phyloP scores from a whole-genome alignment of 2,329 filamentous ascomycete genomes.

The Byssoonygena ceratinophila region DNA sequence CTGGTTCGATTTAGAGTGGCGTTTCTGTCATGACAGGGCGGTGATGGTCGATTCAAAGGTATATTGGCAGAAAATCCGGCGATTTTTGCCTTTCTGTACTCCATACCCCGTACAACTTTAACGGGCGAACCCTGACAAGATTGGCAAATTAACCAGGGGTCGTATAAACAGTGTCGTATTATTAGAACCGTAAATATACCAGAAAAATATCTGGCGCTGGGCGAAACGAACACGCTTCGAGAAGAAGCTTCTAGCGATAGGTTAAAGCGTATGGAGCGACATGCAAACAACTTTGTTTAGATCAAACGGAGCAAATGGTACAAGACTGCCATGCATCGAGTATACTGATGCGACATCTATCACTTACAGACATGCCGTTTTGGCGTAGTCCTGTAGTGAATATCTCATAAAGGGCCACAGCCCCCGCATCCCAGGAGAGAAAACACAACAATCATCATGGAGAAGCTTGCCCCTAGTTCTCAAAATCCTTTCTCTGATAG shows the following conservation, averaged over 20 bases:
- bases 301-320: background rate
- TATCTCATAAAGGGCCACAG: conserved; percentile 3
- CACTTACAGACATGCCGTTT: background rate
- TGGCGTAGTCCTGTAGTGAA: conserved; percentile 1
- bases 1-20: background rate
- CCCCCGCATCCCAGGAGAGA: background rate
- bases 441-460: conserved; percentile 9
- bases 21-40: background rate
- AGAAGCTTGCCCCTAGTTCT: conserved; percentile 13
- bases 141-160: background rate
- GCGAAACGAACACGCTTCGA: background rate
- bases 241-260: background rate
- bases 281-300: no score
- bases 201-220: background rate
- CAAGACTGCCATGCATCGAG: background rate
- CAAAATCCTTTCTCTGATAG: conserved; percentile 16
- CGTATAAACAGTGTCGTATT: background rate
- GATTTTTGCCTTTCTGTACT: background rate
- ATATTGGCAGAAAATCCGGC: background rate
- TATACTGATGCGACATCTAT: background rate
- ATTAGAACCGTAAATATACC: background rate
- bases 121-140: background rate
- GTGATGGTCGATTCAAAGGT: background rate
- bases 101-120: background rate
- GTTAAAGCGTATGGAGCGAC: background rate